These are phyloP conservation scores for Diutina ranongensis DNA, from an alignment of 1,139 yeast genomes.

Conservation along the genomic window DNA sequence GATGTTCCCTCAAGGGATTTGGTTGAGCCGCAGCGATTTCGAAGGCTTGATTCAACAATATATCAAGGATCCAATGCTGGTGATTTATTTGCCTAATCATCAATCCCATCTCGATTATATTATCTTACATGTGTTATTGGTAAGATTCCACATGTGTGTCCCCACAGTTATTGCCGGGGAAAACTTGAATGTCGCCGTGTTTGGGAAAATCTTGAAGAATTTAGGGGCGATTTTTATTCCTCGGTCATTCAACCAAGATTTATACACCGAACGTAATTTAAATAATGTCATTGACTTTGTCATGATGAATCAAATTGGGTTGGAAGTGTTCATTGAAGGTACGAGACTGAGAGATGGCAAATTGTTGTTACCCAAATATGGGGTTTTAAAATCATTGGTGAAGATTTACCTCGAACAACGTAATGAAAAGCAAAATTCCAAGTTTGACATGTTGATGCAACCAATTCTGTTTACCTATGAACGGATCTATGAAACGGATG, in stretches of 20 bases:
- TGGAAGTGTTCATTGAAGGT: constrained; percentile 60
- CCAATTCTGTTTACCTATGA: constrained; percentile 57
- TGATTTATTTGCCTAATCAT: constrained; percentile 39
- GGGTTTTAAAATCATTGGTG: constrained; percentile 42
- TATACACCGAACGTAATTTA: constrained; percentile 46
- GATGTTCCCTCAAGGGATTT: constrained; percentile 35
- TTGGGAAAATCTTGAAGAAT: constrained; percentile 35
- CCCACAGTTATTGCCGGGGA: constrained; percentile 64
- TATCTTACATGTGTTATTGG: constrained; percentile 45
- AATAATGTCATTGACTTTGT: constrained; percentile 43
- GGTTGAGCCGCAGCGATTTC: constrained; percentile 27
- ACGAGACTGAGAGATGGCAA: constrained; percentile 60
- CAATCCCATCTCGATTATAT: constrained; percentile 59
- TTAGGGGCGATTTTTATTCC: constrained; percentile 40
- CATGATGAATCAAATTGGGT: constrained; percentile 37
- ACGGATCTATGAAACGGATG: constrained; percentile 55
- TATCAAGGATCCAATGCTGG: constrained; percentile 31
- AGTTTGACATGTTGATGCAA: constrained; percentile 34
- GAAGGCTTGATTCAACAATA: constrained; percentile 21
- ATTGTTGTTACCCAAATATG: constrained; percentile 52
- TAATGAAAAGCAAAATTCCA: constrained; percentile 29
- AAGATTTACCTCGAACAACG: constrained; percentile 34
- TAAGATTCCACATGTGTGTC: constrained; percentile 43
- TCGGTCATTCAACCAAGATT: constrained; percentile 35
- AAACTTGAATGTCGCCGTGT: constrained; percentile 50